phyloP scores from a whole-genome alignment of 495 filamentous ascomycete genomes.

The Neohortaea acidophila region DNA sequence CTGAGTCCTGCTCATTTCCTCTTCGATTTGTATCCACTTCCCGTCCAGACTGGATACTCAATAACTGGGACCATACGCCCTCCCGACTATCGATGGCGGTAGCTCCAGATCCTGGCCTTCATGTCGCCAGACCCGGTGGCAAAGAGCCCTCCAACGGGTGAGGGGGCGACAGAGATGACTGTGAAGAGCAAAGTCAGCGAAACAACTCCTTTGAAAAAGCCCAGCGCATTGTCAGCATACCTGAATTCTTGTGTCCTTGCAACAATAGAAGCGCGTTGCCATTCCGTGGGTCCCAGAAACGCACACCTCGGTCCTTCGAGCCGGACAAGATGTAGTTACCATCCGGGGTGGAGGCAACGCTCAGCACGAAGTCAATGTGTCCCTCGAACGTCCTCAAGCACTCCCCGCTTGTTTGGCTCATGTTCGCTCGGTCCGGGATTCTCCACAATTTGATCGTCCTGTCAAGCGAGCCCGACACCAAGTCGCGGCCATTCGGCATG shows the following conservation, averaged over 20 bases:
- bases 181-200: background rate
- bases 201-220: no score
- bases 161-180: constrained; percentile 33
- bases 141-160: constrained; percentile 26
- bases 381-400: constrained; percentile 31
- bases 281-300: constrained; percentile 31
- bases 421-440: no score
- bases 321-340: constrained; percentile 29
- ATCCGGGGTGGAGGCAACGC: constrained; percentile 29
- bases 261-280: constrained; percentile 30
- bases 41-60: no score
- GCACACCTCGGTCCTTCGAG: constrained; percentile 30
- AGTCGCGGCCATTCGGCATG: constrained; percentile 22
- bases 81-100: no score
- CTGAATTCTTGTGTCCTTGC: constrained; percentile 31
- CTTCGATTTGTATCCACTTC: no score
- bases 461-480: constrained; percentile 29
- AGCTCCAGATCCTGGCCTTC: constrained; percentile 31
- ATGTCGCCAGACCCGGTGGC: constrained; percentile 31
- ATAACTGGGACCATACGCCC: no score
- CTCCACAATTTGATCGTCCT: constrained; percentile 35
- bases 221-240: constrained; percentile 13
- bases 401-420: constrained; percentile 17
- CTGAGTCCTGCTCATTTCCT: no score
- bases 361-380: constrained; percentile 32